Percentiles rank a stretch among this genome's conserved stretches.
Conservation (phyloP, 2,329 filamentous ascomycete genomes). For the Sarocladiaceae sp. region DNA sequence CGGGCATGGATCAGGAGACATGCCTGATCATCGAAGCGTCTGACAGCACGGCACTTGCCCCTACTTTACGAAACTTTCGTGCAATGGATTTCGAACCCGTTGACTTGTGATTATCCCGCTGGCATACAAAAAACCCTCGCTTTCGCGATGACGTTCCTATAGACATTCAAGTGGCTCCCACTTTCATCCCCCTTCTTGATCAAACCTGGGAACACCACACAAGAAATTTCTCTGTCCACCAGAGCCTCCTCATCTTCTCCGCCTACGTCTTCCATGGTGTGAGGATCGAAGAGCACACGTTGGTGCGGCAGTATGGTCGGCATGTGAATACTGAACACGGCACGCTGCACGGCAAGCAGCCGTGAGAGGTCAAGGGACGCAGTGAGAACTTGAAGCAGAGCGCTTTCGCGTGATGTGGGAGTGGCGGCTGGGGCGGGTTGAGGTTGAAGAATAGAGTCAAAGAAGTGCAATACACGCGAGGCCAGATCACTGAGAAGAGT, state of each 20-base stretch:
- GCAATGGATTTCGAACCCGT: too few relatives aligned
- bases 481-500: slow-evolving; percentile 39
- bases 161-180: slow-evolving; percentile 52
- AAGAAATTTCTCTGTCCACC: slow-evolving; percentile 49
- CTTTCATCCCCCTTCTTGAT: slow-evolving; percentile 63
- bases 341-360: slow-evolving; percentile 54
- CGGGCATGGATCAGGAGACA: too few relatives aligned
- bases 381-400: slow-evolving; percentile 47
- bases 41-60: too few relatives aligned
- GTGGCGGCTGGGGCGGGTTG: slow-evolving; percentile 22
- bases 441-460: slow-evolving; percentile 39
- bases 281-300: slow-evolving; percentile 49
- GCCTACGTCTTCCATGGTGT: slow-evolving; percentile 63
- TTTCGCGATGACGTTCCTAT: slow-evolving; percentile 61
- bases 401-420: slow-evolving; percentile 44
- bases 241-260: slow-evolving; percentile 56
- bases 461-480: slow-evolving; percentile 41
- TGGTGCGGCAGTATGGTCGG: slow-evolving; percentile 50
- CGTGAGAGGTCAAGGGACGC: slow-evolving; percentile 53
- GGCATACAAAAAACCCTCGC: slow-evolving; percentile 59
- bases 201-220: slow-evolving; percentile 61
- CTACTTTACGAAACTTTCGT: too few relatives aligned
- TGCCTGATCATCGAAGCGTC: too few relatives aligned
- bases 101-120: not conserved
- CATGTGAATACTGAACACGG: slow-evolving; percentile 53